Evolutionary conservation across 225 moss, liverwort and hornwort species (phyloP).

Genomic region (Neckera pumila): DNA sequence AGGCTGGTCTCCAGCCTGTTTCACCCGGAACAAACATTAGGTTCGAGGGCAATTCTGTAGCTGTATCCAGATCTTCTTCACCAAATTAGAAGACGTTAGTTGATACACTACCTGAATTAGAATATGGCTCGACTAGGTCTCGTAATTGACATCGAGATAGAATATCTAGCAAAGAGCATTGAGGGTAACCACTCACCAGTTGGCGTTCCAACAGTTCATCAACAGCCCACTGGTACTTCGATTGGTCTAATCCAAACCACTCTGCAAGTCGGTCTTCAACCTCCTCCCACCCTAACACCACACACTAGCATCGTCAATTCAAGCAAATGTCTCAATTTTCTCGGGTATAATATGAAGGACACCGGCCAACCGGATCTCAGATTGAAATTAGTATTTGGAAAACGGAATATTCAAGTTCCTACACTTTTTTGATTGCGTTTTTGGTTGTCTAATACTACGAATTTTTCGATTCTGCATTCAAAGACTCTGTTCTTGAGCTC

Average conservation of each 20-base stretch:
- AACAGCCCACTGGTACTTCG: constrained; percentile 89
- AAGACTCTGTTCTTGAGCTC: neutral
- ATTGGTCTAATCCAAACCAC: constrained; percentile 74
- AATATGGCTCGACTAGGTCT: neutral
- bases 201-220: constrained; percentile 74
- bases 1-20: constrained; percentile 28
- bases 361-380: neutral
- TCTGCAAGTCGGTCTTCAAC: constrained; percentile 59
- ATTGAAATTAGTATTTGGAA: neutral
- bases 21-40: neutral
- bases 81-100: neutral
- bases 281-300: constrained; percentile 25
- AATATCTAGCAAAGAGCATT: neutral
- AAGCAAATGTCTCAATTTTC: neutral
- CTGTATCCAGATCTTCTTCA: neutral
- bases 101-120: neutral
- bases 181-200: constrained; percentile 28
- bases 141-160: neutral
- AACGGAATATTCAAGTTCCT: neutral
- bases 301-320: neutral
- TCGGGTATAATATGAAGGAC: neutral
- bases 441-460: neutral
- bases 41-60: neutral
- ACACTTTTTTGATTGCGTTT: neutral
- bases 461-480: neutral